Evolutionary conservation across 805 yeast genomes (phyloP), one percentile per base, ranked within the genome.

Genomic region (Lipomyces orientalis): DNA sequence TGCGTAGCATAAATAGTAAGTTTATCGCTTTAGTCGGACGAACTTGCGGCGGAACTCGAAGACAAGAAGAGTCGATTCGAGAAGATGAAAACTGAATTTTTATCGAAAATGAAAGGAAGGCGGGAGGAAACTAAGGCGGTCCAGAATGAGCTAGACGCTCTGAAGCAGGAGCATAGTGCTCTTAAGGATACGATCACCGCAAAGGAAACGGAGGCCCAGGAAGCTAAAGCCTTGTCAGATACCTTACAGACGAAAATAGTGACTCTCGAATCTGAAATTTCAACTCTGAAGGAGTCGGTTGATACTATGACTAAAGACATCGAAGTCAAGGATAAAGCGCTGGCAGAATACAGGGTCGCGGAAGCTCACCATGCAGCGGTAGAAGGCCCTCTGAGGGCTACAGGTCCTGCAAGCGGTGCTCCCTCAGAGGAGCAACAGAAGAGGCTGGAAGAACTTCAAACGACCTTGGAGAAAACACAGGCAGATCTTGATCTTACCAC

Each of bases 381-480:
- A 65, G 19, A 34, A 60, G 61, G 60, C 49, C 35, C 64, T 33
- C 16, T 34, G 25, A 25, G 12, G 43, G 46, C 62, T 29, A 54
- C 60, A 54, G 46, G 6, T 33, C 33, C 59, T 33, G 60, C 29
- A 19, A 34, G 49, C 52, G 12, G 22, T 6, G 55, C 35, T 4
- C 22, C 29, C 19, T 46, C 49, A n/a, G 79, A 78, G 33, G 78
- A 79, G 34, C 75, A 76, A 51, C 80, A 79, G 65, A 77, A 76
- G 64, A 71, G 82, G 61, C 74, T 76, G 64, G 77, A 77, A 33
- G 79, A 75, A 22, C 74, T 78, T 35, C 64, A 64, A 12, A 25
- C 67, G 6, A 56, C 51, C 43, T 56, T 69, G 22, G 61, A 43
- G 52, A 58, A 63, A 10, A 43, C 60, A 19, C 61, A 68, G 60